Percentiles rank a stretch among this genome's conserved stretches.
phyloP scores from a whole-genome alignment of 2,329 filamentous ascomycete species.

The Microsporum canis region DNA sequence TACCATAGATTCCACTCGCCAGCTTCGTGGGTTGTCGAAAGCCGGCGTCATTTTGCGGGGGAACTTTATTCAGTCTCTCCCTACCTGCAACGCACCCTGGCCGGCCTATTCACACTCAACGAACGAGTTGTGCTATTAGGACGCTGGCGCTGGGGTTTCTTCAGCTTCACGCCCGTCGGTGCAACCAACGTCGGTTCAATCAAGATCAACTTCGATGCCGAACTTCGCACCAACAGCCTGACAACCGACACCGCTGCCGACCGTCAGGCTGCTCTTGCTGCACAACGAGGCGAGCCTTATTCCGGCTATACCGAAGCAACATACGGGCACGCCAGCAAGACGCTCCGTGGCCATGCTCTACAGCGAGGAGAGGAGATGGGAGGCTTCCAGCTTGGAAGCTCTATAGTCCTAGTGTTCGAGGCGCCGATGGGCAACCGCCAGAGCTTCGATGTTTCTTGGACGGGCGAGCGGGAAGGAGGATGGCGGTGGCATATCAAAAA shows the following conservation, averaged over 20 bases:
- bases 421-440: slow-evolving; percentile 57
- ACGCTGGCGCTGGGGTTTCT: slow-evolving; percentile 94
- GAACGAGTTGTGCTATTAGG: slow-evolving; percentile 89
- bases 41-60: slow-evolving; percentile 90
- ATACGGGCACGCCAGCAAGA: slow-evolving; percentile 63
- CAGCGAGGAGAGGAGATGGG: slow-evolving; percentile 93
- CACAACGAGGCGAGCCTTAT: slow-evolving; percentile 65
- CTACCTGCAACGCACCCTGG: slow-evolving; percentile 83
- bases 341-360: slow-evolving; percentile 73
- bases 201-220: slow-evolving; percentile 90
- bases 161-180: slow-evolving; percentile 88
- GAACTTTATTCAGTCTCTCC: slow-evolving; percentile 92
- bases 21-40: slow-evolving; percentile 87
- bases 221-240: slow-evolving; percentile 83
- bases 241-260: slow-evolving; percentile 89
- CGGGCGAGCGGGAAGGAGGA: slow-evolving; percentile 49
- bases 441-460: slow-evolving; percentile 51
- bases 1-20: slow-evolving; percentile 98
- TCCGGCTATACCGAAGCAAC: slow-evolving; percentile 88
- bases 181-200: slow-evolving; percentile 97
- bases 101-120: slow-evolving; percentile 91
- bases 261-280: slow-evolving; percentile 67
- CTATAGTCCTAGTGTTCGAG: slow-evolving; percentile 92
- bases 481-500: slow-evolving; percentile 82
- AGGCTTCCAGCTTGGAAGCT: slow-evolving; percentile 90